Evolutionary conservation across 2,329 filamentous ascomycete genomes (phyloP).

Genomic region (Xylaria multiplex): DNA sequence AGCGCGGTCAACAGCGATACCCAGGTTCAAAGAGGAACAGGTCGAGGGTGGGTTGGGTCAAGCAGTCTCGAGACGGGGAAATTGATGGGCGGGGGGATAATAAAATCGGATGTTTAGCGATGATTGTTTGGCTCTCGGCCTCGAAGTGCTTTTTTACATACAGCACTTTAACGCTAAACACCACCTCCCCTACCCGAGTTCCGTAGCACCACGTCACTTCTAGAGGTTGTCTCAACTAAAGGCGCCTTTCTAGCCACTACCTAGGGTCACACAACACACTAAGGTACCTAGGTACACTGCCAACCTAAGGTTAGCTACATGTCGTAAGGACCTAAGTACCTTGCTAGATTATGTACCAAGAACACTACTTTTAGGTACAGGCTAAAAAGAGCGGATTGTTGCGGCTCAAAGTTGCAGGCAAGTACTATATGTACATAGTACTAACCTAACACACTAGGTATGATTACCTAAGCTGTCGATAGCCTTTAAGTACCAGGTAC

Average conservation of each 20-base stretch:
- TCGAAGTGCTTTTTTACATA: conserved; percentile 17
- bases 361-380: too few relatives aligned
- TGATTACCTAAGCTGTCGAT: neutral
- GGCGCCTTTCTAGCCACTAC: neutral
- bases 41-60: conserved; percentile 3
- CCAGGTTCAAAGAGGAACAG: neutral
- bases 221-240: neutral
- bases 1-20: neutral
- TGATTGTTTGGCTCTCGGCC: conserved; percentile 13
- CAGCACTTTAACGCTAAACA: conserved; percentile 23
- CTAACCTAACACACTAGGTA: too few relatives aligned
- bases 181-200: conserved; percentile 8
- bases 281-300: neutral
- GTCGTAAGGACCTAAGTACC: neutral
- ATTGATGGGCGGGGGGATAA: conserved; percentile 7
- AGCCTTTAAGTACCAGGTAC: neutral
- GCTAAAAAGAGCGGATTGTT: too few relatives aligned
- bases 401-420: too few relatives aligned
- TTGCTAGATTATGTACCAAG: too few relatives aligned
- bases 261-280: too few relatives aligned
- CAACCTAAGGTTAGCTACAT: neutral
- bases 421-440: too few relatives aligned
- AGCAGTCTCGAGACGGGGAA: neutral
- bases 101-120: conserved; percentile 26
- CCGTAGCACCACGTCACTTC: conserved; percentile 30